These are phyloP conservation scores for Bipolaris zeicola DNA, from an alignment of 2,329 filamentous ascomycete genomes.

Conservation along the genomic window DNA sequence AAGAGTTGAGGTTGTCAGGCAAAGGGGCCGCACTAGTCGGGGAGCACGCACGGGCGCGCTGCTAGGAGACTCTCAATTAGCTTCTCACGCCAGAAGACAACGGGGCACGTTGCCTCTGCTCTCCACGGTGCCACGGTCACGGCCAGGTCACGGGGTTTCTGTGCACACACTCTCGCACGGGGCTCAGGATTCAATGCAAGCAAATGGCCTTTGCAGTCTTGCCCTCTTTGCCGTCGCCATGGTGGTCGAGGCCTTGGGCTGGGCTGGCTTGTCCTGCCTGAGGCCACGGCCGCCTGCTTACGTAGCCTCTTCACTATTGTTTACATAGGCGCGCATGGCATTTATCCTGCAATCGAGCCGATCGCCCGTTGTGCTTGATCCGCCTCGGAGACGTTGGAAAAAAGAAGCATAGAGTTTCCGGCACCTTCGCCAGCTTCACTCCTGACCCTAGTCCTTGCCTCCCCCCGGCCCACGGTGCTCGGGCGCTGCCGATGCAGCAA, in stretches of 20 bases:
- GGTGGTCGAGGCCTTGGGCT: not conserved
- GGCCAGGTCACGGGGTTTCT: slow-evolving; percentile 1
- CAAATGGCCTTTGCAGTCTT: not conserved
- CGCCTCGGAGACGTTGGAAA: slow-evolving; percentile 10
- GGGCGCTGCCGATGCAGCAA: slow-evolving; percentile 19
- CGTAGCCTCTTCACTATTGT: slow-evolving; percentile 3
- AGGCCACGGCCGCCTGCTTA: not conserved
- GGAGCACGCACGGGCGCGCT: slow-evolving; percentile 19
- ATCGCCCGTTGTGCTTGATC: slow-evolving; percentile 19
- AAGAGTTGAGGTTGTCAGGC: slow-evolving; percentile 28
- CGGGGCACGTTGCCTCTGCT: slow-evolving; percentile 10
- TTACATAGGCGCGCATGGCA: slow-evolving; percentile 12
- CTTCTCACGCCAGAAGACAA: slow-evolving; percentile 16
- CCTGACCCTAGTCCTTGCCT: slow-evolving; percentile 11
- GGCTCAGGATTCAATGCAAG: not conserved
- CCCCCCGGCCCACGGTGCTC: slow-evolving; percentile 20
- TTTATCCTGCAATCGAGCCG: slow-evolving; percentile 21
- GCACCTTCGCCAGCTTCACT: slow-evolving; percentile 21
- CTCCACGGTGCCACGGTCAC: slow-evolving; percentile 5
- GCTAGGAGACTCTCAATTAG: slow-evolving; percentile 18
- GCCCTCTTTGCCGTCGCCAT: not conserved
- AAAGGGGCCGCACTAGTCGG: slow-evolving; percentile 27
- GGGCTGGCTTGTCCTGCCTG: not conserved
- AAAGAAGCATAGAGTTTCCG: slow-evolving; percentile 1
- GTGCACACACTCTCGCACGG: slow-evolving; percentile 1